Conservation (phyloP, 495 filamentous ascomycete genomes). For the Usnea hakonensis region DNA sequence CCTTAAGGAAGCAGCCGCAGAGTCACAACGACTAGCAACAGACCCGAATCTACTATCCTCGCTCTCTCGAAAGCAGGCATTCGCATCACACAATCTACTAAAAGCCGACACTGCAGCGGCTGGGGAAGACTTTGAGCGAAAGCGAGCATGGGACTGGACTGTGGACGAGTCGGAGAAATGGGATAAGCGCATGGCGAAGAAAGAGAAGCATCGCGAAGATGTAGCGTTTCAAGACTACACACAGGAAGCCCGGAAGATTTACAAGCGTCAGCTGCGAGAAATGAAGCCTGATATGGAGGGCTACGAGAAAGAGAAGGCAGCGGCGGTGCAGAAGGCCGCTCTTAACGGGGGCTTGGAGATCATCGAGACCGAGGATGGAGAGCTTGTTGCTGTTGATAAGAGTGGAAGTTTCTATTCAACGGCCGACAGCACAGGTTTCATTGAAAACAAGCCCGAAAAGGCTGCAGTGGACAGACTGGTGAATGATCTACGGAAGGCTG, state of each 20-base stretch:
- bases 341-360: constrained; percentile 75
- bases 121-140: constrained; percentile 92
- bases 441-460: constrained; percentile 80
- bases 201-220: constrained; percentile 70
- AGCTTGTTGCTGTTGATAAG: constrained; percentile 87
- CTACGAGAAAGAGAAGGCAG: constrained; percentile 80
- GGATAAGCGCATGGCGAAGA: constrained; percentile 85
- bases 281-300: constrained; percentile 56
- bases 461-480: constrained; percentile 88
- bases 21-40: constrained; percentile 69
- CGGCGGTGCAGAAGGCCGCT: constrained; percentile 75
- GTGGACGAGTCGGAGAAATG: constrained; percentile 87
- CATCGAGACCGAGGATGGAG: constrained; percentile 87
- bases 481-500: constrained; percentile 75
- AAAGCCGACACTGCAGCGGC: constrained; percentile 80
- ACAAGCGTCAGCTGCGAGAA: constrained; percentile 81
- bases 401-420: constrained; percentile 85
- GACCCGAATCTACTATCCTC: constrained; percentile 66
- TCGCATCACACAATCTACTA: constrained; percentile 85
- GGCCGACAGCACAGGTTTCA: constrained; percentile 70
- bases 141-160: constrained; percentile 98
- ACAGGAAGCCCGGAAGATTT: constrained; percentile 80
- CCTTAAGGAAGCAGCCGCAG: constrained; percentile 72
- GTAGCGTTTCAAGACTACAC: constrained; percentile 87
- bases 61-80: constrained; percentile 69